Percentiles rank a stretch among this genome's conserved stretches.
Conservation (phyloP, 306 rosid species). For the Myrica gale region DNA sequence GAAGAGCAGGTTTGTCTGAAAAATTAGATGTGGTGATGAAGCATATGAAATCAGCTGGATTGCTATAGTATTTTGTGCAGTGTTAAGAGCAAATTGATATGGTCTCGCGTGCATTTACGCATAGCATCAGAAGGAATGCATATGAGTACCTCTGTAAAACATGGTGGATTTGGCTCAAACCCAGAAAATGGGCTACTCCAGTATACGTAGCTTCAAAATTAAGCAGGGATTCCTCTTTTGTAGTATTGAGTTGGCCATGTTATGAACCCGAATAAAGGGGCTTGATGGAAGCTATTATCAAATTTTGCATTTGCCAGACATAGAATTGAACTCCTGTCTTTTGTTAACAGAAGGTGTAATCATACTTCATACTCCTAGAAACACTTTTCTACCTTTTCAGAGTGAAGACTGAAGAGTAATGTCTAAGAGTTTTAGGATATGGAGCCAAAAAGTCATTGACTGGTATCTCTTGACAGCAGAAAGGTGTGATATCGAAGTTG, state of each 20-base stretch:
- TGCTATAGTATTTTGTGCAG: slow-evolving; percentile 22
- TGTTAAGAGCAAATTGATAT: slow-evolving; percentile 4
- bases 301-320: background rate
- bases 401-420: background rate
- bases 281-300: background rate
- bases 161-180: background rate
- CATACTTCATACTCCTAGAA: background rate
- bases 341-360: background rate
- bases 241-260: background rate
- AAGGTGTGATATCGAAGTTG: background rate
- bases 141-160: background rate
- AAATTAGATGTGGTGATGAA: slow-evolving; percentile 33
- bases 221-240: background rate
- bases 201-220: background rate
- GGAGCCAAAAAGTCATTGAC: background rate
- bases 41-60: slow-evolving; percentile 40
- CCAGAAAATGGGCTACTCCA: background rate
- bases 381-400: background rate
- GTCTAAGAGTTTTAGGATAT: background rate
- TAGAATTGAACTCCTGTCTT: background rate
- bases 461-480: background rate
- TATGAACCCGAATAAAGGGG: background rate
- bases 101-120: background rate
- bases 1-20: slow-evolving; percentile 45
- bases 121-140: background rate